These are phyloP conservation scores for Cercospora sp. DNA, from an alignment of 2,329 filamentous ascomycete species.

Conservation along the genomic window DNA sequence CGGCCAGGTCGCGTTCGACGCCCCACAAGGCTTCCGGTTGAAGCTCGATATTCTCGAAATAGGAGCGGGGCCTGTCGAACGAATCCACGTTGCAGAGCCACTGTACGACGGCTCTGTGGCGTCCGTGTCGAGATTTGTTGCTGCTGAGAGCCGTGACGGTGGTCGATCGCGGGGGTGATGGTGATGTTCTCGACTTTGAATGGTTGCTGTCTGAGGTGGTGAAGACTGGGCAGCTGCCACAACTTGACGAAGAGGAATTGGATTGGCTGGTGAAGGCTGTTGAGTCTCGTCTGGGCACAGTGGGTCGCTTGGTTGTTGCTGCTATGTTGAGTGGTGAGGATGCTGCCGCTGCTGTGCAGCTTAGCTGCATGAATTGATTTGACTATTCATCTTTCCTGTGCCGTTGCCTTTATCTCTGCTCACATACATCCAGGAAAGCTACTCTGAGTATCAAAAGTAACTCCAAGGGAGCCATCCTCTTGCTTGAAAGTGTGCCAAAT, in stretches of 20 bases:
- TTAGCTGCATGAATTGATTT: background rate
- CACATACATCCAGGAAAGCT: background rate
- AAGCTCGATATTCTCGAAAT: constrained; percentile 26
- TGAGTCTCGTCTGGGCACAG: background rate
- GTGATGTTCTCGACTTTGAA: constrained; percentile 22
- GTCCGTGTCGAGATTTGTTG: constrained; percentile 20
- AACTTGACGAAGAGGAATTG: background rate
- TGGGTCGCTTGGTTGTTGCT: background rate
- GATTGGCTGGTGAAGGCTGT: background rate
- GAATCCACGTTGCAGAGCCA: constrained; percentile 23
- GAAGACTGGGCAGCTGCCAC: background rate
- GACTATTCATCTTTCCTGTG: too few relatives aligned
- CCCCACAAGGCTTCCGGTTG: constrained; percentile 27
- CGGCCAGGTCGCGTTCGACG: constrained; percentile 28
- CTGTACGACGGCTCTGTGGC: constrained; percentile 25
- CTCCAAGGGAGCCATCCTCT: background rate
- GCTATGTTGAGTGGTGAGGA: background rate
- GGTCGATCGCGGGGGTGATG: constrained; percentile 23
- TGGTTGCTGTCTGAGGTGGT: constrained; percentile 19
- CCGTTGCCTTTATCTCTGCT: background rate
- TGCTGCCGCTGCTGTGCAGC: background rate
- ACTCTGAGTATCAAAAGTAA: background rate
- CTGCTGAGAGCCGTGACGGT: constrained; percentile 27
- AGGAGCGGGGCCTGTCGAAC: constrained; percentile 7
- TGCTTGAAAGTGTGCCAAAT: background rate